These are phyloP conservation scores for Heritiera fomes DNA, from an alignment of 345 rosid genomes.

Conservation along the genomic window DNA sequence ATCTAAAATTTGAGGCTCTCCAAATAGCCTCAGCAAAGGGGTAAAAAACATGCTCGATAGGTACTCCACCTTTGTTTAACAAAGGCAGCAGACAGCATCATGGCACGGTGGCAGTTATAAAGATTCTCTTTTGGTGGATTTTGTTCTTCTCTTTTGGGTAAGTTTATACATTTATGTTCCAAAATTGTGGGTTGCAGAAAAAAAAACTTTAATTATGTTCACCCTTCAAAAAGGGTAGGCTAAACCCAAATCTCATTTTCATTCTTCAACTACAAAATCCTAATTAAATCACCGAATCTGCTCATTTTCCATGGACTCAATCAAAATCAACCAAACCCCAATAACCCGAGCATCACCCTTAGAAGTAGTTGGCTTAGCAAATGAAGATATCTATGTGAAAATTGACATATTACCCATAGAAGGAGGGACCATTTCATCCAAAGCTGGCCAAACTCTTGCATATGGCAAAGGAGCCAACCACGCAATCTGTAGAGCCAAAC, in stretches of 20 bases:
- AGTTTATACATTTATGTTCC: too few species aligned
- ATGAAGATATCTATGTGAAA: slow-evolving; percentile 51
- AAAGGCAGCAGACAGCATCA: too few species aligned
- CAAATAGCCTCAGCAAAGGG: too few species aligned
- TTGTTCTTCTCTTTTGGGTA: too few species aligned
- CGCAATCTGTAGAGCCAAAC: slow-evolving; percentile 84
- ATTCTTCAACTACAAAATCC: neutral
- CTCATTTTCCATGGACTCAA: slow-evolving; percentile 37
- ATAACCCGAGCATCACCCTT: slow-evolving; percentile 50
- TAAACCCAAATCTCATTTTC: slow-evolving; percentile 23
- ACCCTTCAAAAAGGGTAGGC: too few species aligned
- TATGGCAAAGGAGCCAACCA: slow-evolving; percentile 98
- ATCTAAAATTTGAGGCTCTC: too few species aligned
- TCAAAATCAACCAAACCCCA: slow-evolving; percentile 28
- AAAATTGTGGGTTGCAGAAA: too few species aligned
- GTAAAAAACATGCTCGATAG: too few species aligned
- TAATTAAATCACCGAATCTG: slow-evolving; percentile 25
- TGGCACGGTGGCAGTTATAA: too few species aligned
- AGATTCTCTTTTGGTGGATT: too few species aligned
- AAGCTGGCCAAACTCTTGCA: slow-evolving; percentile 71
- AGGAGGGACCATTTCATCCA: slow-evolving; percentile 88
- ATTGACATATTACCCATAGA: slow-evolving; percentile 56
- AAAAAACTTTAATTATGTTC: too few species aligned
- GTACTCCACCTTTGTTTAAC: too few species aligned
- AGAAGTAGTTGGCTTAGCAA: slow-evolving; percentile 90